A percentile compares a stretch with the other conserved stretches of the same genome.
Conservation (phyloP, 1,284 basidiomycete genomes). For the Malassezia equina region DNA sequence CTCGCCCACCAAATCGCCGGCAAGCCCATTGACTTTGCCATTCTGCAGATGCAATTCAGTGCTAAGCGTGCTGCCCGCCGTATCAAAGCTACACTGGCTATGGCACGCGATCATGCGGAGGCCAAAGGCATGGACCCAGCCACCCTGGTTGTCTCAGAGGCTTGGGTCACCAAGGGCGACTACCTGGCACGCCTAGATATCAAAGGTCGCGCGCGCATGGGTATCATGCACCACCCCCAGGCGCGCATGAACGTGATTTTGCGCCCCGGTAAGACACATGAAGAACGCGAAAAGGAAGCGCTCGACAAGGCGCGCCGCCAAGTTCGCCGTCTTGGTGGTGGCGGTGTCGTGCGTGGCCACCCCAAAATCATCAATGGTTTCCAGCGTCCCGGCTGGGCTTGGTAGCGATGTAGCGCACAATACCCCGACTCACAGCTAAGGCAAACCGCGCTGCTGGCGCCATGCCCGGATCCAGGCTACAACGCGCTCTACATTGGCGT, state of each 20-base stretch:
- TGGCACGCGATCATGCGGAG: constrained; percentile 76
- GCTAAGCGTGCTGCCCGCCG: constrained; percentile 76
- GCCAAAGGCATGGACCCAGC: constrained; percentile 66
- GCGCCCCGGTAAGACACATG: constrained; percentile 69
- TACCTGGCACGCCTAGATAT: constrained; percentile 65
- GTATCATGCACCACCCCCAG: constrained; percentile 67
- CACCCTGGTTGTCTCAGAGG: constrained; percentile 74
- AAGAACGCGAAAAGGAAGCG: constrained; percentile 59
- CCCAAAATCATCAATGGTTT: constrained; percentile 32
- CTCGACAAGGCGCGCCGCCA: constrained; percentile 61
- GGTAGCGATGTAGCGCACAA: constrained; percentile 19
- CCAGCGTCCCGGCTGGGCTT: constrained; percentile 41
- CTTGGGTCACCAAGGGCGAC: constrained; percentile 83
- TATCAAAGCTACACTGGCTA: constrained; percentile 75
- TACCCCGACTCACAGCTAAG: constrained; percentile 7
- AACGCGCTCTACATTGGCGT: constrained; percentile 74
- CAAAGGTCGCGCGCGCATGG: constrained; percentile 71
- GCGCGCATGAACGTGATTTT: constrained; percentile 70
- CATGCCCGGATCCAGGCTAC: constrained; percentile 74
- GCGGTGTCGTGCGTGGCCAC: constrained; percentile 32
- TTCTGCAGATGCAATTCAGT: constrained; percentile 90
- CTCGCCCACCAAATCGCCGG: constrained; percentile 70
- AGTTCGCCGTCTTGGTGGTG: constrained; percentile 65
- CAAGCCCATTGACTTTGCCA: constrained; percentile 63
- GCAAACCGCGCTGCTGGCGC: constrained; percentile 54